A percentile compares a stretch with the other conserved stretches of the same genome.
phyloP scores from a whole-genome alignment of 176 grass and related monocot genomes.

The Coix lacrymajobi region DNA sequence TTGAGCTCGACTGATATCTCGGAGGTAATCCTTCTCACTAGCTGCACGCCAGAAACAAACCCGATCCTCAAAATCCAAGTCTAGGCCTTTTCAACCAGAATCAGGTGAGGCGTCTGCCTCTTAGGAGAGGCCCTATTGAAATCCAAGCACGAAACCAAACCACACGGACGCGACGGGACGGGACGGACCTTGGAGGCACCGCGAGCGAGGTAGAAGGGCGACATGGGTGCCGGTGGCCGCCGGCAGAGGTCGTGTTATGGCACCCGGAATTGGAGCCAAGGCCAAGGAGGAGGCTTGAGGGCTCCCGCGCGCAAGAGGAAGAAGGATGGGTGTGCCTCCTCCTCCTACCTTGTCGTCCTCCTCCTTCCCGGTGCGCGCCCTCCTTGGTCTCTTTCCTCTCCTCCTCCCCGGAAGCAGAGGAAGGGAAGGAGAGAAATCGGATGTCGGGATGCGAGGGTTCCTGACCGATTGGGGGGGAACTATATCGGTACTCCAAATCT shows the following conservation, averaged over 20 bases:
- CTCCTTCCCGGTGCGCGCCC: constrained; percentile 12
- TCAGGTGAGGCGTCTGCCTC: not conserved
- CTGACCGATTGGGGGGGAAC: not conserved
- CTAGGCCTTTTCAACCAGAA: not conserved
- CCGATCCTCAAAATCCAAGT: not conserved
- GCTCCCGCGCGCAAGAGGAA: not conserved
- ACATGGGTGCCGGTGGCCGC: constrained; percentile 27
- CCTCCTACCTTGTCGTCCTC: not conserved
- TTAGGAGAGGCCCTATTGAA: not conserved
- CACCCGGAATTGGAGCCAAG: not conserved
- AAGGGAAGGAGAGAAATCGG: not conserved
- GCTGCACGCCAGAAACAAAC: constrained; percentile 30
- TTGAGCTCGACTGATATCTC: constrained; percentile 74
- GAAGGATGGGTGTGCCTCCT: not conserved
- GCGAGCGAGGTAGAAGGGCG: constrained; percentile 62
- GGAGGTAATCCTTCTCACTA: constrained; percentile 60
- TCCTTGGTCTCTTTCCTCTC: constrained; percentile 22
- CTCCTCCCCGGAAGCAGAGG: constrained; percentile 11
- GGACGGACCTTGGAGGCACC: constrained; percentile 62
- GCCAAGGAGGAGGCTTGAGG: not conserved
- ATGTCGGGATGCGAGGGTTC: not conserved
- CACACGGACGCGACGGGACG: not conserved
- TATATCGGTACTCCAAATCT: not conserved
- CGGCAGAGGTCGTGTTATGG: not conserved
- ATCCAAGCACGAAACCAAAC: not conserved